Percentiles rank a stretch among this genome's conserved stretches.
Conservation (phyloP, 306 rosid species). For the Malus domestica region DNA sequence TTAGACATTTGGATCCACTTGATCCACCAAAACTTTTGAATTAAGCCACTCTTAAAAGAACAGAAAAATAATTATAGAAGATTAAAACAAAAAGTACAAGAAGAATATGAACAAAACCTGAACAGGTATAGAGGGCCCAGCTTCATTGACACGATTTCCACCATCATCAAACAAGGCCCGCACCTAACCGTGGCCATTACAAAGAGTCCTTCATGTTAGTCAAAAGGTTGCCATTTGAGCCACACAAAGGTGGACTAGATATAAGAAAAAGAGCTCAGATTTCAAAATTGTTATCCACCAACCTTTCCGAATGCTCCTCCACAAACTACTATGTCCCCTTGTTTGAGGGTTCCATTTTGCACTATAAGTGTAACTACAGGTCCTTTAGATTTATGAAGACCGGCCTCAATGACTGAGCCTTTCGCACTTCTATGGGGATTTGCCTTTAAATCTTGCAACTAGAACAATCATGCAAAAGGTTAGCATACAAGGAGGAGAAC, state of each 20-base stretch:
- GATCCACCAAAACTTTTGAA: background rate
- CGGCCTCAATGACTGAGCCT: slow-evolving; percentile 95
- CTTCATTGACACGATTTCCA: slow-evolving; percentile 75
- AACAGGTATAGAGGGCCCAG: slow-evolving; percentile 84
- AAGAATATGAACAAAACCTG: slow-evolving; percentile 52
- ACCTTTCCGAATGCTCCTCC: slow-evolving; percentile 99
- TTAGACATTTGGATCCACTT: background rate
- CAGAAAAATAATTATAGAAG: background rate
- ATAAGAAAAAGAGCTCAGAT: background rate
- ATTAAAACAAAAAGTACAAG: background rate
- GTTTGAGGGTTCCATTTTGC: slow-evolving; percentile 85
- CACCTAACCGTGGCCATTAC: slow-evolving; percentile 40
- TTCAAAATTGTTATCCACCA: slow-evolving; percentile 16
- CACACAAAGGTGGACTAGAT: slow-evolving; percentile 3
- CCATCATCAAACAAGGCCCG: slow-evolving; percentile 92
- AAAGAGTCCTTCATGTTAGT: slow-evolving; percentile 13
- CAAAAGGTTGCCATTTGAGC: background rate
- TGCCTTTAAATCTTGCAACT: slow-evolving; percentile 99
- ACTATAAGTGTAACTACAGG: slow-evolving; percentile 85
- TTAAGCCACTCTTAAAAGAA: background rate
- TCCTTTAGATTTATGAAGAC: slow-evolving; percentile 89
- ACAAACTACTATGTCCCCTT: slow-evolving; percentile 73
- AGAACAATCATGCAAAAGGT: slow-evolving; percentile 27
- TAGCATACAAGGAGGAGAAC: slow-evolving; percentile 23
- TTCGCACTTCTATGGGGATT: slow-evolving; percentile 86